Conservation (phyloP, 2,329 filamentous ascomycete genomes). For the Coniochaeta ligniaria region DNA sequence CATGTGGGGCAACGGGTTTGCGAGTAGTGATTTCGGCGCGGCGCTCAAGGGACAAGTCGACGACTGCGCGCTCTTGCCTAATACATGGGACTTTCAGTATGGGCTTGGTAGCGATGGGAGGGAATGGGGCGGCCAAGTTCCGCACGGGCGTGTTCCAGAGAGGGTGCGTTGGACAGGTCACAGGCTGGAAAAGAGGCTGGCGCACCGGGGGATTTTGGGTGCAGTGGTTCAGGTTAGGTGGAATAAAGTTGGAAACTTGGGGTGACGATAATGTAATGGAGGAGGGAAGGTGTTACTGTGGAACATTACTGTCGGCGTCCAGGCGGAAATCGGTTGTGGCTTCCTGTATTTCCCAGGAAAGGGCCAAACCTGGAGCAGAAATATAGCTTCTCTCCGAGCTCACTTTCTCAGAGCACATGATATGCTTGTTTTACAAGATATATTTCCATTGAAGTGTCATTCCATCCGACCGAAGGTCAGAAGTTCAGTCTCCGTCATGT, state of each 20-base stretch:
- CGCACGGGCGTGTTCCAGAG: not conserved
- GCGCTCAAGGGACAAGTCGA: not conserved
- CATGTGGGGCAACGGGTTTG: not conserved
- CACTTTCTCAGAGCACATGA: no score
- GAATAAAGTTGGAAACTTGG: no score
- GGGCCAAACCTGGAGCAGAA: no score
- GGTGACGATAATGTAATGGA: no score
- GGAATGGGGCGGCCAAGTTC: not conserved
- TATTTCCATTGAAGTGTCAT: no score
- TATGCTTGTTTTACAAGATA: no score
- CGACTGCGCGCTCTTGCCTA: not conserved
- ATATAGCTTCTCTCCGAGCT: no score
- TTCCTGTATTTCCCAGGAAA: no score
- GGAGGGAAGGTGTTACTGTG: no score
- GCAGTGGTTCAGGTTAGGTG: not conserved
- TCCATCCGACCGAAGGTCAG: not conserved
- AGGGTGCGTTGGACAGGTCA: not conserved
- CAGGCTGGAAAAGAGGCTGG: not conserved
- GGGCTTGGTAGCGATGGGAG: no score
- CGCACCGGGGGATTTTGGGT: not conserved
- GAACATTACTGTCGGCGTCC: no score
- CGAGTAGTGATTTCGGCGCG: not conserved
- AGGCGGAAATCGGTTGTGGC: no score
- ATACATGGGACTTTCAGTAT: not conserved
- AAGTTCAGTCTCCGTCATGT: not conserved